A percentile compares a stretch with the other conserved stretches of the same genome.
Conservation (phyloP, 768 basidiomycete genomes). For the Coprinellus micaceus region DNA sequence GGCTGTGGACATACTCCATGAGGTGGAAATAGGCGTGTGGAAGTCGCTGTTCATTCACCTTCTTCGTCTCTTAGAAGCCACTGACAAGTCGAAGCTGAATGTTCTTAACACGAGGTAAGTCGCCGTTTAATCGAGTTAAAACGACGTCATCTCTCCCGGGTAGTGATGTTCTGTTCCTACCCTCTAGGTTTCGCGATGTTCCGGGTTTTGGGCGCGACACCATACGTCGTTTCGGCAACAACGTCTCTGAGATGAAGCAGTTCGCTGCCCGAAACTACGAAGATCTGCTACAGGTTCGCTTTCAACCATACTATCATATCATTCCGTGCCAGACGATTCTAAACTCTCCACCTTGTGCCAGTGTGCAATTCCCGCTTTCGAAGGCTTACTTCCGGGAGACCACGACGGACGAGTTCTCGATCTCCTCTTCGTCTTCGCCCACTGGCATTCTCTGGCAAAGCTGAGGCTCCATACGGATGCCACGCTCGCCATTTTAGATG, state of each 20-base stretch:
- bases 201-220: slow-evolving; percentile 23
- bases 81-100: slow-evolving; percentile 15
- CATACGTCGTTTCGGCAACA: slow-evolving; percentile 25
- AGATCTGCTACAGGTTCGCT: slow-evolving; percentile 39
- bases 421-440: slow-evolving; percentile 23
- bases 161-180: no score
- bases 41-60: slow-evolving; percentile 35
- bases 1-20: slow-evolving; percentile 34
- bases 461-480: slow-evolving; percentile 27
- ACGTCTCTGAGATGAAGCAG: slow-evolving; percentile 29
- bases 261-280: slow-evolving; percentile 33
- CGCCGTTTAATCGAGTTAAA: no score
- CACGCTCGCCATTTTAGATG: slow-evolving; percentile 21
- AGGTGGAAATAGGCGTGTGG: slow-evolving; percentile 37
- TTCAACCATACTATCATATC: no score
- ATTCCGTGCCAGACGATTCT: neutral
- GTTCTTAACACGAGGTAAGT: slow-evolving; percentile 23
- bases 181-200: slow-evolving; percentile 19
- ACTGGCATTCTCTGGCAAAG: slow-evolving; percentile 35
- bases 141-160: no score
- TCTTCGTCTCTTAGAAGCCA: slow-evolving; percentile 25
- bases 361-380: slow-evolving; percentile 35
- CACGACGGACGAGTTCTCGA: slow-evolving; percentile 19
- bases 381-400: slow-evolving; percentile 27
- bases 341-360: slow-evolving; percentile 6